Percentiles rank a stretch among this genome's conserved stretches.
Evolutionary conservation across 768 basidiomycete genomes (phyloP).

Genomic region (Dendrothele bispora): DNA sequence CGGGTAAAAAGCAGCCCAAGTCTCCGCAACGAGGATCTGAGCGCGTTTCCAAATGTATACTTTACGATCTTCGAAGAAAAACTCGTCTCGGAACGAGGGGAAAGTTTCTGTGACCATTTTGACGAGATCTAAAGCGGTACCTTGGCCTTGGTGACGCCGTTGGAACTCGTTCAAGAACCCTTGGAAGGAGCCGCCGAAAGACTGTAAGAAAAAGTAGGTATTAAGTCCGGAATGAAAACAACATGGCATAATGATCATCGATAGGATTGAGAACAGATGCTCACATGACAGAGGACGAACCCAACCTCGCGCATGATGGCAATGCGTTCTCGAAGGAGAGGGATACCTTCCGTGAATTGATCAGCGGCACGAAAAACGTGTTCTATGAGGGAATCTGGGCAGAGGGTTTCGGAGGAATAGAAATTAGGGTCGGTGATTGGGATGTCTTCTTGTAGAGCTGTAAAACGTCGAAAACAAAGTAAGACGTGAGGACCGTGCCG

Average conservation of each 20-base stretch:
- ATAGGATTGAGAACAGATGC: slow-evolving; percentile 19
- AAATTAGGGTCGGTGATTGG: slow-evolving; percentile 80
- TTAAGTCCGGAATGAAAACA: neutral
- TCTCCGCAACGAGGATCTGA: slow-evolving; percentile 89
- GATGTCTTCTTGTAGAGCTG: slow-evolving; percentile 75
- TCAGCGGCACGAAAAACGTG: slow-evolving; percentile 65
- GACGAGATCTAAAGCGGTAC: slow-evolving; percentile 74
- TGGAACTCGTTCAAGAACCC: slow-evolving; percentile 67
- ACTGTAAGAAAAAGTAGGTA: slow-evolving; percentile 32
- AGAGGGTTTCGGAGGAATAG: slow-evolving; percentile 67
- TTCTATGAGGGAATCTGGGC: slow-evolving; percentile 69
- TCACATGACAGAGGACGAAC: slow-evolving; percentile 63
- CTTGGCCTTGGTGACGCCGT: slow-evolving; percentile 45
- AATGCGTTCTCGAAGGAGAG: slow-evolving; percentile 71
- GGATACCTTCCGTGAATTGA: slow-evolving; percentile 62
- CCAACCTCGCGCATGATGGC: slow-evolving; percentile 80
- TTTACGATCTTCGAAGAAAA: slow-evolving; percentile 56
- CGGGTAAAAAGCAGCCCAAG: slow-evolving; percentile 91
- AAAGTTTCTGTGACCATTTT: slow-evolving; percentile 69
- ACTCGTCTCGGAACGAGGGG: slow-evolving; percentile 76
- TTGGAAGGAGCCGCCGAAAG: slow-evolving; percentile 70
- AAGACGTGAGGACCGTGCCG: too few species aligned
- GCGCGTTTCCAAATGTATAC: slow-evolving; percentile 89
- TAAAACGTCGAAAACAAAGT: neutral
- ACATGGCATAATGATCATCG: neutral